Base-by-base conservation (phyloP, 352 stramenopile genomes). In the Globisporangium okanoganense region DNA sequence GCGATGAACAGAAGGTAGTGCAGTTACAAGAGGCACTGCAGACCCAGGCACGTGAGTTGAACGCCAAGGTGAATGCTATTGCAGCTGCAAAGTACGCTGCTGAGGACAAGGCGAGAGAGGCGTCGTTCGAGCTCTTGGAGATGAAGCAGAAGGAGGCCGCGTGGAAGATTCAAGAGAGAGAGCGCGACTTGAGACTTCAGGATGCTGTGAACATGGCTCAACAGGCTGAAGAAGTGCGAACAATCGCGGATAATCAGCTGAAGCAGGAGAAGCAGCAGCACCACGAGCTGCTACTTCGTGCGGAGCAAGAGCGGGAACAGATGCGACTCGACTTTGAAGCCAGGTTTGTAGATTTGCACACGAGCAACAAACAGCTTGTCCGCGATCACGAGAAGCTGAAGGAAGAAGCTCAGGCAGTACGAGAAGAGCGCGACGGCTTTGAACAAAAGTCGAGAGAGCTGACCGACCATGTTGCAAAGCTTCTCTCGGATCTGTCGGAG, bases 71-170 rank as follows among this genome's bases (percentile, higher is more conserved):
- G 16, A 79, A 80, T 27, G 47, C 70, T 1, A 43, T 80, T 10
- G 31, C 61, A 12, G 67, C 66, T 12, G 61, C 76, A 5, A 73
- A 69, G 20, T 45, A 59, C 4, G 79, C 64, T 31, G 56, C 82
- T 22, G 72, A 87, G 54, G 70, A 77, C 24, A 86, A 87, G 57
- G 65, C 74, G 20, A 58, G 59, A 16, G 70, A 78, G 13, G 58
- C 64, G 12, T 74, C 79, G 9, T 60, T 85, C 18, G 75, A 90
- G 49, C 64, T 92, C 40, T 64, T 85, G 0, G 68, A 80, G 1
- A 70, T 81, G 27, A 89, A 89, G 62, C 70, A 90, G 58, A 79
- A 79, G 12, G 73, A 90, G 56, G 66, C 68, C 29, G 80, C 80
- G 3, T 88, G 74, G 76, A 81, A 64, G 8, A 64, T 90, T 33